Base-by-base conservation (phyloP, 2,329 filamentous ascomycete species). In the Byssothecium circinans region DNA sequence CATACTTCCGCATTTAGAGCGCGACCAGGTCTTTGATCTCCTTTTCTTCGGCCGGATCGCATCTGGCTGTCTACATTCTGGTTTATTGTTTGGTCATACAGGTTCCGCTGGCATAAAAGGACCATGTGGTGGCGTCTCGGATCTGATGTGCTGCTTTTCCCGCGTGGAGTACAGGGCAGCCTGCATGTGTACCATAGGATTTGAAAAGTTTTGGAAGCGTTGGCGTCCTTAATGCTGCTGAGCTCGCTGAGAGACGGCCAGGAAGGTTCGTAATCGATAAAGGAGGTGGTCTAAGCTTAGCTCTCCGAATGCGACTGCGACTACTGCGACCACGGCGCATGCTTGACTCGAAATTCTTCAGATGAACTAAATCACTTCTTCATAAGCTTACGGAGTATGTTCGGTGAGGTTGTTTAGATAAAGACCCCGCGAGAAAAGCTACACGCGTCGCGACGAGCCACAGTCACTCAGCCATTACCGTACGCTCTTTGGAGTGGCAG, bases 251-350 rank as follows among this genome's bases (percentile, higher is more conserved):
- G n/a, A 40, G 30, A 32, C 19, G 29, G 29, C 14, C 4, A 39
- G 15, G 29, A 42, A 60, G 59, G 56, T 67, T 57, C 57, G 56
- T 60, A 67, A 68, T 68, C 64, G 64, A 67, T 69, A 65, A 60
- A 50, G 51, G 25, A 32, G 6, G 45, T 44, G 49, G 45, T 42
- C 43, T 56, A 46, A 47, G 54, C 45, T 34, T 51, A 57, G 58
- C 46, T 41, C 45, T 53, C 48, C 52, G 42, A 54, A 46, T 39
- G 46, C 51, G 50, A 54, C 53, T 29, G 19, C 20, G n/a, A 18
- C 22, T n/a, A n/a, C n/a, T n/a, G n/a, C n/a, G 30, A 17, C 10
- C 10, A 7, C 33, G 17, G 34, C 30, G 17, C 30, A 33, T 33
- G 12, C 30, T 6, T 30, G 10, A 25, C 23, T 5, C 23, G 23